Evolutionary conservation across 2,329 filamentous ascomycete species (phyloP).

Genomic region (Chaetomiaceae sp.): DNA sequence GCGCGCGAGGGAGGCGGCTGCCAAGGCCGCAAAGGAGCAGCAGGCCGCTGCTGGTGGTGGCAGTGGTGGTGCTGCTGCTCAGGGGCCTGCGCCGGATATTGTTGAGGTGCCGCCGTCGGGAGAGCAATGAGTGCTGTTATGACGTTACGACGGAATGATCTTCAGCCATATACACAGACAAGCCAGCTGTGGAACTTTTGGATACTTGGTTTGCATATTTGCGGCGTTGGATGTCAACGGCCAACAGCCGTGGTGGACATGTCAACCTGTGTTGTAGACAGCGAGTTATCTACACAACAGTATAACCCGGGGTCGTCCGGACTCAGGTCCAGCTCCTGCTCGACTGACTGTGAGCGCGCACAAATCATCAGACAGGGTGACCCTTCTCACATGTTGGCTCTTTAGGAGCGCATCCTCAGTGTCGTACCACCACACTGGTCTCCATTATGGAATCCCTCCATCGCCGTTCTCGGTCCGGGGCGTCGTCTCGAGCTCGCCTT

Average conservation of each 20-base stretch:
- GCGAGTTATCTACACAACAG: neutral
- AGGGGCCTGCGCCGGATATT: neutral
- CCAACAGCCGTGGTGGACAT: neutral
- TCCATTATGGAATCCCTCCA: no score
- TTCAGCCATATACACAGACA: no score
- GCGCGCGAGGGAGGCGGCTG: slow-evolving; percentile 42
- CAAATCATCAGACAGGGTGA: no score
- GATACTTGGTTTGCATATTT: slow-evolving; percentile 4
- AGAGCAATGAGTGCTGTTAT: slow-evolving; percentile 30
- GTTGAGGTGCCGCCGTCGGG: slow-evolving; percentile 21
- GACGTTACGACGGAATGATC: no score
- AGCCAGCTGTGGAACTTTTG: neutral
- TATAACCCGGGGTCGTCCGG: neutral
- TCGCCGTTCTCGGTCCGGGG: neutral
- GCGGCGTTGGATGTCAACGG: neutral
- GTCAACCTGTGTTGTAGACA: neutral
- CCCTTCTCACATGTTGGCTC: no score
- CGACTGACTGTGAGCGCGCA: no score
- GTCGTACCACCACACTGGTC: no score
- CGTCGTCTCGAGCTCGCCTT: neutral
- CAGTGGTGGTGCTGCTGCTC: neutral
- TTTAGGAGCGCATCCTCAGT: no score
- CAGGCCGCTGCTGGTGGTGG: neutral
- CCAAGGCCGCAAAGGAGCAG: slow-evolving; percentile 17
- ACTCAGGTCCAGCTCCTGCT: no score